phyloP scores from a whole-genome alignment of 129 eudicot species.

The Lonicera japonica region DNA sequence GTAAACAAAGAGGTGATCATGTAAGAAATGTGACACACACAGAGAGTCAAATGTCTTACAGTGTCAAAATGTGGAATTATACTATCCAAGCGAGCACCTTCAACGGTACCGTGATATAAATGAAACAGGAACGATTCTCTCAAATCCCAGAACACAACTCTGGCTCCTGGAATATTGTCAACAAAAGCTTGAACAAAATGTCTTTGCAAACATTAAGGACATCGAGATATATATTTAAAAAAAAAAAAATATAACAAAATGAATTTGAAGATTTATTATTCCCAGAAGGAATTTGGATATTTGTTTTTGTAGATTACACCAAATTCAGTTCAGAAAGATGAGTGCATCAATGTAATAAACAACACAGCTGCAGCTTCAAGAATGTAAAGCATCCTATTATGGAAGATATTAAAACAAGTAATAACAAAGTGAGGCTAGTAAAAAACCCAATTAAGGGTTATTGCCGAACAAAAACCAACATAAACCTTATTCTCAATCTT shows the following conservation, averaged over 20 bases:
- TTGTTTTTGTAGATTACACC: no score
- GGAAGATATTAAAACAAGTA: no score
- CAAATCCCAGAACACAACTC: slow-evolving; percentile 83
- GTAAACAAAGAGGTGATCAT: no score
- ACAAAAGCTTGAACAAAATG: background rate
- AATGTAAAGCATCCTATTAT: no score
- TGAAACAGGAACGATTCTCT: slow-evolving; percentile 58
- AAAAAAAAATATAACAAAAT: no score
- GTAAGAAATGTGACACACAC: background rate
- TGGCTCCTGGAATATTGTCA: slow-evolving; percentile 52
- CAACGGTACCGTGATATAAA: slow-evolving; percentile 81
- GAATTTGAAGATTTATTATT: no score
- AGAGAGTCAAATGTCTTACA: slow-evolving; percentile 38
- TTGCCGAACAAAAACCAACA: no score
- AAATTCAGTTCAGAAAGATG: background rate
- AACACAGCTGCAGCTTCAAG: no score
- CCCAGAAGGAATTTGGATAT: no score
- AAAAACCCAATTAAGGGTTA: no score
- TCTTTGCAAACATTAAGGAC: background rate
- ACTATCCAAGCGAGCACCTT: slow-evolving; percentile 62
- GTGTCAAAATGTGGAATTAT: slow-evolving; percentile 71
- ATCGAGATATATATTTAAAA: background rate
- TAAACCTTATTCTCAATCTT: no score
- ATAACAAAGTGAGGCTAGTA: no score
- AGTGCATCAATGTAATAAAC: slow-evolving; percentile 1